phyloP scores from a whole-genome alignment of 805 yeast genomes.

The Hanseniaspora valbyensis region DNA sequence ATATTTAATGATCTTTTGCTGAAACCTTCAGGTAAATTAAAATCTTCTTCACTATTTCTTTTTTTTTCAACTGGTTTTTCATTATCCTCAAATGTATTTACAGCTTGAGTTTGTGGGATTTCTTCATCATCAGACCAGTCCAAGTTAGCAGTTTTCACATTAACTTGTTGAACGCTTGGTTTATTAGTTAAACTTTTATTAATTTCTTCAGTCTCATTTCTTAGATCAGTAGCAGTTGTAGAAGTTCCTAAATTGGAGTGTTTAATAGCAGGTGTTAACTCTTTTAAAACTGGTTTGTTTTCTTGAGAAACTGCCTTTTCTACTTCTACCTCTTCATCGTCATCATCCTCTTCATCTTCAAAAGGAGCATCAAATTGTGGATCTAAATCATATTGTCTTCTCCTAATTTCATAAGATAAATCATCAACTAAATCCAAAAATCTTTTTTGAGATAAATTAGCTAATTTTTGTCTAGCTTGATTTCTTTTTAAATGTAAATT shows the following conservation, averaged over 20 bases:
- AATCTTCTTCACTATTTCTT: neutral
- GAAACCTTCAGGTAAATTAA: constrained; percentile 2
- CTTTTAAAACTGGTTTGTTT: neutral
- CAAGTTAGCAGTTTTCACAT: constrained; percentile 75
- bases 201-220: neutral
- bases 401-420: constrained; percentile 72
- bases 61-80: neutral
- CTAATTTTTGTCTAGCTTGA: constrained; percentile 85
- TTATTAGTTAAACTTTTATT: neutral
- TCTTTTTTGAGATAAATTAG: constrained; percentile 67
- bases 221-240: neutral
- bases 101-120: neutral
- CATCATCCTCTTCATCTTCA: constrained; percentile 1
- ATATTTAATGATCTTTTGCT: neutral
- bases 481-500: constrained; percentile 87
- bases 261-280: neutral
- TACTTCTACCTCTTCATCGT: too few species aligned
- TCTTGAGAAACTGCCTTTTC: too few species aligned
- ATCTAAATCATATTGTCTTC: constrained; percentile 46
- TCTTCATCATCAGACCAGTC: constrained; percentile 68
- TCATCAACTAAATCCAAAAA: constrained; percentile 88
- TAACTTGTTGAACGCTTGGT: constrained; percentile 39
- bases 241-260: constrained; percentile 4
- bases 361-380: constrained; percentile 17
- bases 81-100: too few species aligned